A percentile compares a stretch with the other conserved stretches of the same genome.
Evolutionary conservation across 331 rosid genomes (phyloP).

Genomic region (Quercus lobata): DNA sequence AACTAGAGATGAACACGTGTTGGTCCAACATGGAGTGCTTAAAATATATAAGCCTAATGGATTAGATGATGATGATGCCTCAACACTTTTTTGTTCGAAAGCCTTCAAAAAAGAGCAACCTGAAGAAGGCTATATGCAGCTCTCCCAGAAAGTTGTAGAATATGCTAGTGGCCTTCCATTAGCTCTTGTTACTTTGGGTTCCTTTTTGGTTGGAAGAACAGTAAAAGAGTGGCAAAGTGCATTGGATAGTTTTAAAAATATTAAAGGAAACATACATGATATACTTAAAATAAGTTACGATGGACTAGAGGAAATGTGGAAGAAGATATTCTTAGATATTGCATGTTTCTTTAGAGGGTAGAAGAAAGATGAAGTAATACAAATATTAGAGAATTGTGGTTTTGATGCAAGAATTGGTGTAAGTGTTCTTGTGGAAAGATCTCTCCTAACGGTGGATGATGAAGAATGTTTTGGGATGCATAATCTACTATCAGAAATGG

Average conservation of each 20-base stretch:
- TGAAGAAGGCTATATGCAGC: neutral
- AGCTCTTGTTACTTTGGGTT: slow-evolving; percentile 39
- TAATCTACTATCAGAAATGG: slow-evolving; percentile 26
- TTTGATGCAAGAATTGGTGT: neutral
- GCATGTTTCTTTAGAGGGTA: slow-evolving; percentile 24
- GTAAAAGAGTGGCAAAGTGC: slow-evolving; percentile 29
- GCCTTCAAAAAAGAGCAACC: slow-evolving; percentile 7
- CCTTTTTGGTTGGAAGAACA: slow-evolving; percentile 22
- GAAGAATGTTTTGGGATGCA: neutral
- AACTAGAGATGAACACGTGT: neutral
- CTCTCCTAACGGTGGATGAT: neutral
- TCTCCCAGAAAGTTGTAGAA: slow-evolving; percentile 1
- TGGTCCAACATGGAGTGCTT: neutral
- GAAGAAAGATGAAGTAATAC: slow-evolving; percentile 10
- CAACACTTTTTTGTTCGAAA: slow-evolving; percentile 7
- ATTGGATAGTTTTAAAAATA: slow-evolving; percentile 11
- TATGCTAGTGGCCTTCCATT: slow-evolving; percentile 25
- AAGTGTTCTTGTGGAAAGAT: slow-evolving; percentile 24
- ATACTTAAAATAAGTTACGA: slow-evolving; percentile 30
- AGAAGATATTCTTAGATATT: slow-evolving; percentile 25
- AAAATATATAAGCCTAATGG: neutral
- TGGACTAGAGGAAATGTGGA: slow-evolving; percentile 10
- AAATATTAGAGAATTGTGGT: slow-evolving; percentile 23
- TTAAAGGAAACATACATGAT: slow-evolving; percentile 7
- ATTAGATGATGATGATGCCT: neutral